phyloP scores from a whole-genome alignment of 352 stramenopile genomes.

The Globisporangium ultimum region DNA sequence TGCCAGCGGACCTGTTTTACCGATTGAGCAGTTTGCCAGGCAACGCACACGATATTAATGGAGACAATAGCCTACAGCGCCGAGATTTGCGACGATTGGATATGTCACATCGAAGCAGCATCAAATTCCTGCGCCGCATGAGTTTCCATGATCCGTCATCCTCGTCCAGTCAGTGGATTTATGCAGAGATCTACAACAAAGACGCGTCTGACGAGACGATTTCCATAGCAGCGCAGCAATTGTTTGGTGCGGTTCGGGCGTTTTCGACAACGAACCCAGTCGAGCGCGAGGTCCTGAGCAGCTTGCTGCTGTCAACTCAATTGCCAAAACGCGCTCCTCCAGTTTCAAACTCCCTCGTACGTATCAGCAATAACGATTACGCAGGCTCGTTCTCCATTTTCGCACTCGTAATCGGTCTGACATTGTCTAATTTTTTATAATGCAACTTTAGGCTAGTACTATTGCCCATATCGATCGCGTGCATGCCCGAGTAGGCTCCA shows the following conservation, averaged over 20 bases:
- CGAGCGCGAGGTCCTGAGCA: not conserved
- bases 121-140: conserved; percentile 20
- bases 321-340: conserved; percentile 9
- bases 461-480: conserved; percentile 43
- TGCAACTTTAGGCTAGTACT: conserved; percentile 22
- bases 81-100: not conserved
- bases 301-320: conserved; percentile 6
- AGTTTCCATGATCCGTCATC: conserved; percentile 2
- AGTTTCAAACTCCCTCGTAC: conserved; percentile 36
- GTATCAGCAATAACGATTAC: not conserved
- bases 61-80: not conserved
- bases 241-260: conserved; percentile 28
- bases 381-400: too few species aligned
- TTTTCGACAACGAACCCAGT: conserved; percentile 1
- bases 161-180: conserved; percentile 34
- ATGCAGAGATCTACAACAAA: conserved; percentile 42
- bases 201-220: conserved; percentile 13
- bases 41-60: not conserved
- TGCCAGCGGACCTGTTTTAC: conserved; percentile 23
- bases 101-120: conserved; percentile 12
- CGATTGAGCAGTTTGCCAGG: conserved; percentile 5
- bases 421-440: conserved; percentile 1
- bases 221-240: conserved; percentile 19
- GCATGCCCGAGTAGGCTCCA: conserved; percentile 29
- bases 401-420: too few species aligned